phyloP scores from a whole-genome alignment of 768 basidiomycete genomes.

The Austroboletus eburneus region DNA sequence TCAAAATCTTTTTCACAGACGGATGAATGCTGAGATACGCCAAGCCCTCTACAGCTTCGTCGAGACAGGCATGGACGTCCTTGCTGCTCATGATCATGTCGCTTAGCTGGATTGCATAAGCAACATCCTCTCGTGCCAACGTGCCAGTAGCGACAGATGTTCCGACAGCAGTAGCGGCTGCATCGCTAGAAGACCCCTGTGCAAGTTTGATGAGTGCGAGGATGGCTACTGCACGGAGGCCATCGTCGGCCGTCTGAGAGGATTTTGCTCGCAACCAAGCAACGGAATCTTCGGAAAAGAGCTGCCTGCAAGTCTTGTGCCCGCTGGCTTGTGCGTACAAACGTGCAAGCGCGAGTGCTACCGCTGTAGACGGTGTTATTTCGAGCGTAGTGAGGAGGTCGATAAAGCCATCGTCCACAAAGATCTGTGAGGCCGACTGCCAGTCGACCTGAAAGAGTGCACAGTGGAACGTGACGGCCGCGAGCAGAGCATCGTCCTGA shows the following conservation, averaged over 20 bases:
- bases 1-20: conserved; percentile 57
- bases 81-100: conserved; percentile 42
- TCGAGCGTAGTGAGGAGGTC: conserved; percentile 66
- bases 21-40: conserved; percentile 75
- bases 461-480: conserved; percentile 62
- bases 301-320: conserved; percentile 64
- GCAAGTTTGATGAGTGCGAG: conserved; percentile 78
- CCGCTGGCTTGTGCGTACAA: conserved; percentile 74
- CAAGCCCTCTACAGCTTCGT: conserved; percentile 77
- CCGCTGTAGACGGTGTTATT: conserved; percentile 43
- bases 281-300: conserved; percentile 52
- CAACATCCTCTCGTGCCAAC: conserved; percentile 32
- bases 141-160: conserved; percentile 7
- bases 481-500: conserved; percentile 47
- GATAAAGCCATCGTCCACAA: conserved; percentile 57
- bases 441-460: conserved; percentile 85
- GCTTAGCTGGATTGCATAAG: conserved; percentile 54
- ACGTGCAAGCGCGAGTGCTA: conserved; percentile 63
- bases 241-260: conserved; percentile 40
- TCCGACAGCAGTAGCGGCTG: conserved; percentile 15
- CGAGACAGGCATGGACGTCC: conserved; percentile 39
- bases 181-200: conserved; percentile 49
- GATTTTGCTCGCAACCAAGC: conserved; percentile 67
- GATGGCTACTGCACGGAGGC: conserved; percentile 57
- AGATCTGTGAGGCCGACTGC: conserved; percentile 59